Base-by-base conservation (phyloP, 2,329 filamentous ascomycete genomes). In the Chaetothyriales sp. region DNA sequence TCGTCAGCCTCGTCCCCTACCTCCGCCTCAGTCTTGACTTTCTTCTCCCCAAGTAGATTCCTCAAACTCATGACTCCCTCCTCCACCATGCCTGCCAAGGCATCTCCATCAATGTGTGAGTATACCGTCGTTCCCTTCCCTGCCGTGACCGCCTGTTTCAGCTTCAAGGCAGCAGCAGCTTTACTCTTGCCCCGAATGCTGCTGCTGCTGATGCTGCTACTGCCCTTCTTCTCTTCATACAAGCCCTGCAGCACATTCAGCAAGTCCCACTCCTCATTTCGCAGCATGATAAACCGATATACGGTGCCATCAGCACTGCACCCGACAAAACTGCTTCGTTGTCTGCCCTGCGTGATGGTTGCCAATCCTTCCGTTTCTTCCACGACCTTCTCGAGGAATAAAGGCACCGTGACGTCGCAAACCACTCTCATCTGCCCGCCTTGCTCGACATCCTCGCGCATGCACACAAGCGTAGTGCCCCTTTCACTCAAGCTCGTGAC, bases 201-300 rank as follows among this genome's bases (percentile, higher is more conserved):
- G 13, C 33, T 40, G 13, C 33, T 40, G 33, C 10, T 40, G 4
- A 1, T 40, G 13, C 33, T 40, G 13, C 33, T 40, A 5, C 33
- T 40, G 33, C 33, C 33, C 33, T 40, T 40, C 7, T 40, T 40
- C 10, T 40, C 10, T 40, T 40, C 33, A 40, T 40, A 15, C 10
- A 94, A 64, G 53, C 84, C 83, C 62, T 94, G 83, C 1, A 95
- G 64, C 56, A 90, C 80, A 52, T 77, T 76, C 4, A 97, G 72
- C 3, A 94, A 71, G 5, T 75, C 74, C 78, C 83, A 85, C 6
- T 82, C 76, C 1, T 77, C 67, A 18, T 76, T 61, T 8, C 74
- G 70, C 0, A 97, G 68, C 13, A 89, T 68, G 1, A 77, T 77
- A 60, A 95, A 83, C 51, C 84, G 78, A 56, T 79, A 78, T 20